Conservation (phyloP, 257 asterid species). For the Craterostigma plantagineum region DNA sequence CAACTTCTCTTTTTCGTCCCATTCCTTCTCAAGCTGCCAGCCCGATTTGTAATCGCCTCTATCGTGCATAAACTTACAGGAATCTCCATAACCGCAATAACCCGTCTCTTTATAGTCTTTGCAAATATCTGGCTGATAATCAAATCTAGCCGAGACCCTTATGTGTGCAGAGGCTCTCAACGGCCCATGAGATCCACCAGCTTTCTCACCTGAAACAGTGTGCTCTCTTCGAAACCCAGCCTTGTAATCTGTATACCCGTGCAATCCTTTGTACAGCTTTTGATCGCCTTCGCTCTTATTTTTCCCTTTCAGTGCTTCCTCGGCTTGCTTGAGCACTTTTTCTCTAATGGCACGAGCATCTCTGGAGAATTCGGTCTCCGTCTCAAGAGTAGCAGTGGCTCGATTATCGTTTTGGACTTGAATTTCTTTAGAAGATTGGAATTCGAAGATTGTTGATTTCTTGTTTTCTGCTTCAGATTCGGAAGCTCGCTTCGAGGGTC, state of each 20-base stretch:
- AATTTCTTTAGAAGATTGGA: constrained; percentile 57
- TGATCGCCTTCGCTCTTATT: constrained; percentile 29
- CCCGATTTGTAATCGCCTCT: constrained; percentile 93
- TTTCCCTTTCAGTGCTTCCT: constrained; percentile 55
- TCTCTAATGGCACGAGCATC: constrained; percentile 84
- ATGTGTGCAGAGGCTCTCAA: constrained; percentile 86
- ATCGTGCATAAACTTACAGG: constrained; percentile 94
- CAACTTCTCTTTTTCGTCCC: constrained; percentile 77
- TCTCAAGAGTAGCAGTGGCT: constrained; percentile 76
- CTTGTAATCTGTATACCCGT: constrained; percentile 78
- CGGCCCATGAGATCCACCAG: constrained; percentile 92
- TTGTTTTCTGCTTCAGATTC: constrained; percentile 21
- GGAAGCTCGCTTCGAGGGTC: constrained; percentile 23
- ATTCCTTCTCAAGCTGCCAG: constrained; percentile 89
- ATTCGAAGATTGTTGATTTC: constrained; percentile 35
- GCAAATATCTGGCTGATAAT: constrained; percentile 92
- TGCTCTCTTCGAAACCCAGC: constrained; percentile 93
- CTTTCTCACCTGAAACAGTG: constrained; percentile 78
- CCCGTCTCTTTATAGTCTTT: constrained; percentile 95
- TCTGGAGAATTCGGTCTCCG: constrained; percentile 70
- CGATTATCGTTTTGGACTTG: constrained; percentile 71
- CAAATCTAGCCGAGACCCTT: constrained; percentile 88
- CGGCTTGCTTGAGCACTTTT: constrained; percentile 60
- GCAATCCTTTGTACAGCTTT: constrained; percentile 58
- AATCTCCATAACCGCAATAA: constrained; percentile 92